A percentile compares a stretch with the other conserved stretches of the same genome.
Evolutionary conservation across 257 asterid species (phyloP).

Genomic region (Galeopsis tetrahit): DNA sequence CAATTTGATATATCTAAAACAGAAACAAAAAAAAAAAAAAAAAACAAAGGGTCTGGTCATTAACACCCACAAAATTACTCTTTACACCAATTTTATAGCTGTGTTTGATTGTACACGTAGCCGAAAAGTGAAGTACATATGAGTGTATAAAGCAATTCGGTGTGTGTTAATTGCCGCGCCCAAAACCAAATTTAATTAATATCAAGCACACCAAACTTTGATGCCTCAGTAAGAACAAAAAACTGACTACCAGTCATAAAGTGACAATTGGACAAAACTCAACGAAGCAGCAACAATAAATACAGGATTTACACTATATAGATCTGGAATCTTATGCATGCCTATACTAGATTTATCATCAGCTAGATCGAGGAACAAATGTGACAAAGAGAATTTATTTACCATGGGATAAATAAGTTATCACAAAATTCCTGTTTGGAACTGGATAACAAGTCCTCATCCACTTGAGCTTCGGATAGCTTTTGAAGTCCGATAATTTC

Average conservation of each 20-base stretch:
- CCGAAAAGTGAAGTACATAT: too few relatives aligned
- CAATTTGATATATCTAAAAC: neutral
- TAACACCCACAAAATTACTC: too few relatives aligned
- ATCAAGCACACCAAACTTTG: neutral
- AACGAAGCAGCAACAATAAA: too few relatives aligned
- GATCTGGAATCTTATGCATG: slow-evolving; percentile 9
- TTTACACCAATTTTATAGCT: too few relatives aligned
- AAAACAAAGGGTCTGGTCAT: too few relatives aligned
- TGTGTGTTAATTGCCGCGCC: too few relatives aligned
- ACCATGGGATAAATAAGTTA: slow-evolving; percentile 46
- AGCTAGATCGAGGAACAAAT: neutral
- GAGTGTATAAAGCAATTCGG: too few relatives aligned
- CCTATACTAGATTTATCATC: slow-evolving; percentile 6
- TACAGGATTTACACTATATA: neutral
- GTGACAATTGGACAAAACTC: neutral
- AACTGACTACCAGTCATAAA: neutral
- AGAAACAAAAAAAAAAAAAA: neutral
- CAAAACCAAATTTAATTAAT: neutral
- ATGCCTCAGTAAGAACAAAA: neutral
- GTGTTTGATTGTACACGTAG: too few relatives aligned
- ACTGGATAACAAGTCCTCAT: slow-evolving; percentile 43
- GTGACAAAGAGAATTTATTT: slow-evolving; percentile 28
- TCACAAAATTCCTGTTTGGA: slow-evolving; percentile 39
- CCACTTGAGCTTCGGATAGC: slow-evolving; percentile 64
- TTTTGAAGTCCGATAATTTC: slow-evolving; percentile 56